Base-by-base conservation (phyloP, 768 basidiomycete species). In the Piloderma croceum region DNA sequence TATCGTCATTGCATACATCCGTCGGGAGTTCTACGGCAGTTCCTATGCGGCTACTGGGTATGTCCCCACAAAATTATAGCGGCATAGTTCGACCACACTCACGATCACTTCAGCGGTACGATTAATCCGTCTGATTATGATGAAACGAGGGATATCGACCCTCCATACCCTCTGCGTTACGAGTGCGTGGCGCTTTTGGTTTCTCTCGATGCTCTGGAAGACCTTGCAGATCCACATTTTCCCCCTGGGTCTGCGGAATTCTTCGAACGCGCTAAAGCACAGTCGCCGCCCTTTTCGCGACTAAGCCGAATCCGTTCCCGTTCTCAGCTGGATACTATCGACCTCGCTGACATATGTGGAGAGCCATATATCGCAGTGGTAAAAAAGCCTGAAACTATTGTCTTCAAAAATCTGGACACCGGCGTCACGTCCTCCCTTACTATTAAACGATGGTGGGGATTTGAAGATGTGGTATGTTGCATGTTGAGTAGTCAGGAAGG, bases 1-100 rank as follows among this genome's bases (percentile, higher is more conserved):
- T 6, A 74, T 85, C 29, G 69, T 76, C 57, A 72, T 84, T 18
- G 70, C 74, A 0, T 71, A 24, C 38, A 41, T 5, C 68, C 65
- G n/a, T n/a, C n/a, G n/a, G n/a, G 12, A 63, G 60, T 20, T 66
- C 71, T 2, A 43, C 50, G 27, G 27, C n/a, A n/a, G n/a, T n/a
- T n/a, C n/a, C n/a, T n/a, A n/a, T n/a, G n/a, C n/a, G n/a, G n/a
- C n/a, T n/a, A n/a, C n/a, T n/a, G n/a, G n/a, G n/a, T n/a, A n/a
- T n/a, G n/a, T n/a, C n/a, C n/a, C n/a, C n/a, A n/a, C n/a, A n/a
- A n/a, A n/a, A n/a, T n/a, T n/a, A n/a, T n/a, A n/a, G n/a, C n/a
- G n/a, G n/a, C n/a, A n/a, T n/a, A n/a, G n/a, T n/a, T n/a, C n/a
- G n/a, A n/a, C n/a, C n/a, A n/a, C n/a, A n/a, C n/a, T n/a, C n/a